phyloP scores from a whole-genome alignment of 1,284 basidiomycete genomes.

The Ceratobasidium sp. region DNA sequence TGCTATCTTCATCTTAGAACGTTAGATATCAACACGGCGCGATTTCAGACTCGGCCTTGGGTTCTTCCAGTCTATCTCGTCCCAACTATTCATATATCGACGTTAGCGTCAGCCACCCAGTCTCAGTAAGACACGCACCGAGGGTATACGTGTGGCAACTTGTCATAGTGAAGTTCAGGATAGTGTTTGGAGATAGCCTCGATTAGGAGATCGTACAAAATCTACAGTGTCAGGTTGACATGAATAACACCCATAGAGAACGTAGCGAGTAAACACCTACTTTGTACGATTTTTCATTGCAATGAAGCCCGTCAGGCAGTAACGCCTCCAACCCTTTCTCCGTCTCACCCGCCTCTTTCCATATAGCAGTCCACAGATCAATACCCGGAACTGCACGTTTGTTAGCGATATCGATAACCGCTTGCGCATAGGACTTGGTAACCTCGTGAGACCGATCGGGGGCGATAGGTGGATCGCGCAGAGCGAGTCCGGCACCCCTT shows the following conservation, averaged over 20 bases:
- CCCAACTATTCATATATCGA: conserved; percentile 30
- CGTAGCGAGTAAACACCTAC: conserved; percentile 59
- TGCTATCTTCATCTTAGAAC: neutral
- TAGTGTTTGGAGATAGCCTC: conserved; percentile 68
- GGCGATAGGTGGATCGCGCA: conserved; percentile 28
- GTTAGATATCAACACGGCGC: conserved; percentile 30
- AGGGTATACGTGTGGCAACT: conserved; percentile 45
- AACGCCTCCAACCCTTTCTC: conserved; percentile 66
- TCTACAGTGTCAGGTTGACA: conserved; percentile 58
- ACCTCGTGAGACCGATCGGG: conserved; percentile 71
- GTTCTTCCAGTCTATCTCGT: conserved; percentile 45
- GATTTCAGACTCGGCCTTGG: conserved; percentile 33
- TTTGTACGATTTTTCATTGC: conserved; percentile 78
- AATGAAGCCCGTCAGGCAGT: conserved; percentile 81
- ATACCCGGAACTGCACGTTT: conserved; percentile 70
- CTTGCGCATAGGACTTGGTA: conserved; percentile 77
- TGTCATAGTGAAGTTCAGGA: conserved; percentile 69
- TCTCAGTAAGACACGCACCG: conserved; percentile 23
- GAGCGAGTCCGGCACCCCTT: conserved; percentile 47
- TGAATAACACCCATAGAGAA: neutral
- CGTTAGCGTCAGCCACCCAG: neutral
- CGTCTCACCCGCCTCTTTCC: conserved; percentile 72
- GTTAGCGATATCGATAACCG: conserved; percentile 71
- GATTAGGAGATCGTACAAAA: conserved; percentile 75
- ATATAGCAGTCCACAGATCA: conserved; percentile 78